Conservation (phyloP, 495 filamentous ascomycete species). For the Tuber calosporum region DNA sequence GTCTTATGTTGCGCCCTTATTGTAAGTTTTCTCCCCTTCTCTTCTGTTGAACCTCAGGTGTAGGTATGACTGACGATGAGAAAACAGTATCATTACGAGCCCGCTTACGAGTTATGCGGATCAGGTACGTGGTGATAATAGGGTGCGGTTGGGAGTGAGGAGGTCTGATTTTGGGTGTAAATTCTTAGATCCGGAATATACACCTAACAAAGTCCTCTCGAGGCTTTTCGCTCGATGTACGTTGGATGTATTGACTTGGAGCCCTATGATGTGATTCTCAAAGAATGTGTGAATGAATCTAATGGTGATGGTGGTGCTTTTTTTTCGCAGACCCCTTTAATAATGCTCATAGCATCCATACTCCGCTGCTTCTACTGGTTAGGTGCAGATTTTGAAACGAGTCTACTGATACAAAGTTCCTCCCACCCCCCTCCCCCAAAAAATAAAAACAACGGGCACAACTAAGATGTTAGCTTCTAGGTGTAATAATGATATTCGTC, state of each 20-base stretch:
- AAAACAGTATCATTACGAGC: constrained; percentile 35
- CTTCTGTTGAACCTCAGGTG: not conserved
- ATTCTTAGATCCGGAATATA: constrained; percentile 69
- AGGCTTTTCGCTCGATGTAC: constrained; percentile 62
- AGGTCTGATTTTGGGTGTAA: constrained; percentile 11
- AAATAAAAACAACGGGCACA: not conserved
- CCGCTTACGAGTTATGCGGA: constrained; percentile 41
- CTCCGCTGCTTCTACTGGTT: constrained; percentile 95
- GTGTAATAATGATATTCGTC: constrained; percentile 71
- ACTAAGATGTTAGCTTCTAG: constrained; percentile 5
- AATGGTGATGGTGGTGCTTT: not conserved
- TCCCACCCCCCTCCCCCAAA: not conserved
- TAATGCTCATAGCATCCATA: constrained; percentile 93
- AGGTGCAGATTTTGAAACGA: constrained; percentile 70
- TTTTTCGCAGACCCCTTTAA: constrained; percentile 74
- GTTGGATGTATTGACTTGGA: constrained; percentile 14
- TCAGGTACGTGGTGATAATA: constrained; percentile 28
- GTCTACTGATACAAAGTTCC: constrained; percentile 70
- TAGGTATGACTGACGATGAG: not conserved
- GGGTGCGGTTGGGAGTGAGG: not conserved
- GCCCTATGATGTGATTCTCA: not conserved
- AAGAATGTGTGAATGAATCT: not conserved
- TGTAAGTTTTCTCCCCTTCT: constrained; percentile 17
- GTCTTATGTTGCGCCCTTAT: constrained; percentile 31
- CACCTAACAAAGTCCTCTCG: constrained; percentile 70